These are phyloP conservation scores for Leccinellum luteum DNA, from an alignment of 768 basidiomycete species.

Conservation along the genomic window DNA sequence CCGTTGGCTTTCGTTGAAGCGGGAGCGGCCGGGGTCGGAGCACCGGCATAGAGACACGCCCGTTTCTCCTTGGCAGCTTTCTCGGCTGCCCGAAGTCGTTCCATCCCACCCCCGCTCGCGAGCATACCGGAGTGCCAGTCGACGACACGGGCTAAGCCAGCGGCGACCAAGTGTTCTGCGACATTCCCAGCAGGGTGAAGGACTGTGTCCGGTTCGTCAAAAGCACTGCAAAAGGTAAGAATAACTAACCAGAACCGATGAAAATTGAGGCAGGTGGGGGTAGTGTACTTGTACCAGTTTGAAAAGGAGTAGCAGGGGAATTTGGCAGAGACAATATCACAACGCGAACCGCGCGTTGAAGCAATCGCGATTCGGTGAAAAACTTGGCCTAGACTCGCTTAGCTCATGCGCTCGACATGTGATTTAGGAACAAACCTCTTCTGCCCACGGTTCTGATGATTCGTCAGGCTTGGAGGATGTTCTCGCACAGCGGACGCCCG, in stretches of 20 bases:
- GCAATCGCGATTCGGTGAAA: slow-evolving; percentile 87
- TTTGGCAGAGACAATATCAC: slow-evolving; percentile 78
- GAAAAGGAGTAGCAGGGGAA: slow-evolving; percentile 78
- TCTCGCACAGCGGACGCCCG: slow-evolving; percentile 77
- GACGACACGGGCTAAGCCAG: slow-evolving; percentile 86
- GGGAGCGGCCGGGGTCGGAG: slow-evolving; percentile 34
- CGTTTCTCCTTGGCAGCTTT: slow-evolving; percentile 75
- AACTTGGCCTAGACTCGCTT: slow-evolving; percentile 69
- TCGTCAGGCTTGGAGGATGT: slow-evolving; percentile 72
- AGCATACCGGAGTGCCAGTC: slow-evolving; percentile 99
- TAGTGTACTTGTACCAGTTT: slow-evolving; percentile 49
- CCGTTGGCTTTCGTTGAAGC: slow-evolving; percentile 47
- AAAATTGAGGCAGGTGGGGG: slow-evolving; percentile 78
- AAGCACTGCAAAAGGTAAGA: not conserved
- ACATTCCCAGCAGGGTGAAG: slow-evolving; percentile 94
- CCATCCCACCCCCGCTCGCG: slow-evolving; percentile 79
- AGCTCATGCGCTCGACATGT: not conserved
- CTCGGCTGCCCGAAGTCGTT: slow-evolving; percentile 83
- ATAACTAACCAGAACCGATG: slow-evolving; percentile 72
- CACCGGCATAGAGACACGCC: slow-evolving; percentile 63
- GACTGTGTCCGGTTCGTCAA: slow-evolving; percentile 38
- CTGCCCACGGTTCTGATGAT: slow-evolving; percentile 77
- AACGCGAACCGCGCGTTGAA: slow-evolving; percentile 75
- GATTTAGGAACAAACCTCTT: slow-evolving; percentile 62
- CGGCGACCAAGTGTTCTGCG: slow-evolving; percentile 80